Evolutionary conservation across 225 moss, liverwort and hornwort species (phyloP), one percentile per base, ranked within the genome.

Genomic region (Physcomitrellopsis africana): DNA sequence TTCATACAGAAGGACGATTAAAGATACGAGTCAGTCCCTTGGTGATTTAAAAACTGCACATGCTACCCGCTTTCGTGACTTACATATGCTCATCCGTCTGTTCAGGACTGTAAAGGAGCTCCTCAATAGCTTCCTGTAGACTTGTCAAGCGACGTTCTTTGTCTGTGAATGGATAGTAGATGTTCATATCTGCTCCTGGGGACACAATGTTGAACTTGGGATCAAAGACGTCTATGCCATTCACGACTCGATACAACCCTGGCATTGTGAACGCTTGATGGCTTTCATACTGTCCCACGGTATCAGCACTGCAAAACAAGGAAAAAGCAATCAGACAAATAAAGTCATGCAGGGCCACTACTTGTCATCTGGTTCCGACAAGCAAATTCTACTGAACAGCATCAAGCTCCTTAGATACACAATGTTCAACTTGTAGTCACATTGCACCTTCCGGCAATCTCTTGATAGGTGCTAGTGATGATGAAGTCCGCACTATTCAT

Each of bases 121-220:
- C 88, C 66, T 95, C 89, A 53, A 95, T 88, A 59, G 77, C 77
- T 13, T 27, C 73, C 68, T 95, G 91, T 15, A 93, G 84, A 65
- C 87, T 80, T 15, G 86, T 86, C 85, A 95, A 80, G 44, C 95
- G 95, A 51, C 84, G 85, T 45, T 86, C 90, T 59, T 83, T 81
- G 3, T 90, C 76, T 8, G 76, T 72, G 67, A 82, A 86, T 24
- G 95, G 84, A 80, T 83, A 95, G 66, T 95, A 95, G 72, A 95
- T 91, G 29, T 68, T 85, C 79, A 77, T 78, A 64, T 95, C 92
- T 53, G 93, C 89, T 75, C 95, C 95, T 26, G 95, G 95, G 14
- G 95, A 93, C 19, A 95, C 95, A 47, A 93, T 95, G 85, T 95
- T 95, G 80, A 93, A 95, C 53, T 95, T 95, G 49, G 95, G 93